A percentile compares a stretch with the other conserved stretches of the same genome.
These are phyloP conservation scores for Cutaneotrichosporon dermatis DNA, from an alignment of 1,284 basidiomycete genomes.

Conservation along the genomic window DNA sequence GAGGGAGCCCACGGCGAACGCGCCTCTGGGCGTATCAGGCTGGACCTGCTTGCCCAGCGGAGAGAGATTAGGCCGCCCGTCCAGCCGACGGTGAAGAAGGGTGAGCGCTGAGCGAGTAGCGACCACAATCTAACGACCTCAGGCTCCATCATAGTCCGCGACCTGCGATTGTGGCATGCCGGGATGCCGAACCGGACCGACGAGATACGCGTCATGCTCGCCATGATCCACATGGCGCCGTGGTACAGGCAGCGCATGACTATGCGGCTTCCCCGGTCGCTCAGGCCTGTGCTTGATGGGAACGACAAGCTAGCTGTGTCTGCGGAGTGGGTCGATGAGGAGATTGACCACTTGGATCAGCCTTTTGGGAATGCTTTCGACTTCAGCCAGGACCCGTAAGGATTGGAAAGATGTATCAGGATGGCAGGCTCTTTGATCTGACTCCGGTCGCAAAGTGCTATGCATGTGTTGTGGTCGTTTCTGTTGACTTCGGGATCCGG, in stretches of 20 bases:
- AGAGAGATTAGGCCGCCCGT: neutral
- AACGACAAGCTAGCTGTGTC: neutral
- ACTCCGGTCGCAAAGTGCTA: too few relatives aligned
- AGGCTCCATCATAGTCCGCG: conserved; percentile 8
- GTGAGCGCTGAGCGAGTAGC: neutral
- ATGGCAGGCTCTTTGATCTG: too few relatives aligned
- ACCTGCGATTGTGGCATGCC: conserved; percentile 9
- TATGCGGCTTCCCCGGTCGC: neutral
- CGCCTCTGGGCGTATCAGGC: conserved; percentile 2
- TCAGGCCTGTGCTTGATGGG: conserved; percentile 3
- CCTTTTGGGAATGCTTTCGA: conserved; percentile 11
- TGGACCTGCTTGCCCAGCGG: neutral
- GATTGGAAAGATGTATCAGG: too few relatives aligned
- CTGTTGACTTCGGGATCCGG: too few relatives aligned
- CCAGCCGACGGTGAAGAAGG: conserved; percentile 6
- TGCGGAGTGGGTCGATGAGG: conserved; percentile 6
- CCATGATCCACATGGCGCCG: conserved; percentile 11
- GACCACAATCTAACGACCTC: neutral
- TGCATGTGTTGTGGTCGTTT: neutral
- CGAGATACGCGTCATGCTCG: conserved; percentile 5
- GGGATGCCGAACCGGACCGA: conserved; percentile 8
- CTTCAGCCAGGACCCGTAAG: conserved; percentile 6
- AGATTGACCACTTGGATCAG: conserved; percentile 3
- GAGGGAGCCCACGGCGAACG: conserved; percentile 7
- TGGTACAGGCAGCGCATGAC: conserved; percentile 10